These are phyloP conservation scores for Botrytis deweyae DNA, from an alignment of 2,329 filamentous ascomycete genomes.

Conservation along the genomic window DNA sequence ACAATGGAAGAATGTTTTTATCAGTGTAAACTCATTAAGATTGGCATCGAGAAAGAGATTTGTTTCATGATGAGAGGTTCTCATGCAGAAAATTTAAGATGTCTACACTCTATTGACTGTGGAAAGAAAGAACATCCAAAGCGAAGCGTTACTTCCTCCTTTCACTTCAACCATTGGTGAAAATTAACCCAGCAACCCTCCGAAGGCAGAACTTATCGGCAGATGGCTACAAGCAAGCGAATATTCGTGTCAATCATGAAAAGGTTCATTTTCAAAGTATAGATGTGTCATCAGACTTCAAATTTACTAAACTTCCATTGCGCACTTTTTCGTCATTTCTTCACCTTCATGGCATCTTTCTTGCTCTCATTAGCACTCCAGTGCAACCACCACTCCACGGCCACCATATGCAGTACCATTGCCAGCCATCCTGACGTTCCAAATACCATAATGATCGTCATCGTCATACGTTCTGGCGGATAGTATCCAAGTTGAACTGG, in stretches of 20 bases:
- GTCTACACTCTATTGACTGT: background rate
- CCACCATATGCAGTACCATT: background rate
- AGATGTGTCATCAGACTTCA: background rate
- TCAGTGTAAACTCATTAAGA: background rate
- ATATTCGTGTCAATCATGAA: background rate
- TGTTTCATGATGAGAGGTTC: background rate
- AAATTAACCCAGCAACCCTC: background rate
- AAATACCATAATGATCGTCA: background rate
- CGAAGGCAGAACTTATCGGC: background rate
- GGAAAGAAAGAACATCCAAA: background rate
- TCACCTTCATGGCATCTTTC: background rate
- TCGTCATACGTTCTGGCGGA: background rate
- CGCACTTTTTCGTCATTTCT: background rate
- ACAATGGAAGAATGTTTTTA: background rate
- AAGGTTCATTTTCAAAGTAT: no score
- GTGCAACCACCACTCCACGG: background rate
- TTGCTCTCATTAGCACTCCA: background rate
- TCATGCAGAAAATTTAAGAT: background rate
- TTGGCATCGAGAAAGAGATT: background rate
- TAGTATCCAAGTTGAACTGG: background rate
- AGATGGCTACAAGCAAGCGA: background rate
- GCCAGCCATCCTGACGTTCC: background rate
- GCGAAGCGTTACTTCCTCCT: background rate
- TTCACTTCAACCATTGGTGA: background rate
- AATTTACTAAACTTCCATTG: background rate